Conservation (phyloP, 345 rosid species). For the Eucalyptus grandis region DNA sequence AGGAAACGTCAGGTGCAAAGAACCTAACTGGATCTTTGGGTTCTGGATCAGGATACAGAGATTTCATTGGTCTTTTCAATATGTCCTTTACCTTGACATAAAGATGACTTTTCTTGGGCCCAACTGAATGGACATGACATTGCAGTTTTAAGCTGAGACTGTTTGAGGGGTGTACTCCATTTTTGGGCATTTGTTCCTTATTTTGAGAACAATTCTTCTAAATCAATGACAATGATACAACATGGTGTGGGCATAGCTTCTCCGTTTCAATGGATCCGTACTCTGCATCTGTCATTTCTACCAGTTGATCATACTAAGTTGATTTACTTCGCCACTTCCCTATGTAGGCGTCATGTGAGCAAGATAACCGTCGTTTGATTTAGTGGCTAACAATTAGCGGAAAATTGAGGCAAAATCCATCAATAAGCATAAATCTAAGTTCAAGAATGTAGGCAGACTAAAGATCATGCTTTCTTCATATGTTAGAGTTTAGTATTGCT, state of each 20-base stretch:
- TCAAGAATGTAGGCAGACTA: neutral
- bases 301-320: neutral
- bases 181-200: neutral
- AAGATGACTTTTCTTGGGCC: neutral
- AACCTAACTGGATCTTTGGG: neutral
- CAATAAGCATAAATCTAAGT: neutral
- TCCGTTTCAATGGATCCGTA: neutral
- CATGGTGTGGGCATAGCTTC: neutral
- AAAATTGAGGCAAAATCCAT: neutral
- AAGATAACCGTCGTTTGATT: neutral
- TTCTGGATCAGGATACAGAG: neutral
- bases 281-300: neutral
- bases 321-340: neutral
- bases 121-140: neutral
- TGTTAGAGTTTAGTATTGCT: neutral
- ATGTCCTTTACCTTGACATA: neutral
- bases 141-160: neutral
- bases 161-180: neutral
- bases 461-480: neutral
- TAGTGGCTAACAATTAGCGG: neutral
- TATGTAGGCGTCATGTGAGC: neutral
- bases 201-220: neutral
- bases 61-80: neutral
- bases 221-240: neutral
- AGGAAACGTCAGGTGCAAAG: neutral